These are phyloP conservation scores for Neurospora sp. DNA, from an alignment of 495 filamentous ascomycete species.

Conservation along the genomic window DNA sequence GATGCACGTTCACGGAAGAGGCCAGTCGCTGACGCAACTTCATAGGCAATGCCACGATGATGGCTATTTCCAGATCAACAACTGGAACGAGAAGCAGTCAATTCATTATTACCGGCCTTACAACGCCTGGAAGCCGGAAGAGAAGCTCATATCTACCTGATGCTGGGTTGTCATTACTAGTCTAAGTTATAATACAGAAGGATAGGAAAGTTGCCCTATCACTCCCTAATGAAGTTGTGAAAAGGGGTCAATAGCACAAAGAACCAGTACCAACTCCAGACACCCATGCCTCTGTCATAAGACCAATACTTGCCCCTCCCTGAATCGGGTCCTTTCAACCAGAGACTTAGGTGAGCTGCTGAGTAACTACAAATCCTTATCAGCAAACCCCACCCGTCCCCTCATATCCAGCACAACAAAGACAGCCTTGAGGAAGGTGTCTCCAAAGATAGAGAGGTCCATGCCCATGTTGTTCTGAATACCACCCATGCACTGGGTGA, in stretches of 20 bases:
- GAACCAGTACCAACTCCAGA: background rate
- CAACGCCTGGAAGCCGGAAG: background rate
- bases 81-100: background rate
- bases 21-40: background rate
- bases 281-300: background rate
- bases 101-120: background rate
- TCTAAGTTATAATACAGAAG: no score
- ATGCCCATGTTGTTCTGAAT: slow-evolving; percentile 52
- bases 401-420: slow-evolving; percentile 68
- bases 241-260: background rate
- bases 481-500: slow-evolving; percentile 52
- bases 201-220: no score
- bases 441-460: slow-evolving; percentile 57
- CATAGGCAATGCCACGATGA: background rate
- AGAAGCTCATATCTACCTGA: background rate
- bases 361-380: slow-evolving; percentile 26
- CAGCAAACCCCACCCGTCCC: slow-evolving; percentile 56
- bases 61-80: background rate
- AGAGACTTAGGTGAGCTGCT: background rate
- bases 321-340: no score
- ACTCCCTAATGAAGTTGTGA: background rate
- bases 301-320: background rate
- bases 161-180: no score
- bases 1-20: background rate
- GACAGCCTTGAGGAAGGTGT: slow-evolving; percentile 62